Evolutionary conservation across 306 rosid genomes (phyloP).

Genomic region (Castanea crenata): DNA sequence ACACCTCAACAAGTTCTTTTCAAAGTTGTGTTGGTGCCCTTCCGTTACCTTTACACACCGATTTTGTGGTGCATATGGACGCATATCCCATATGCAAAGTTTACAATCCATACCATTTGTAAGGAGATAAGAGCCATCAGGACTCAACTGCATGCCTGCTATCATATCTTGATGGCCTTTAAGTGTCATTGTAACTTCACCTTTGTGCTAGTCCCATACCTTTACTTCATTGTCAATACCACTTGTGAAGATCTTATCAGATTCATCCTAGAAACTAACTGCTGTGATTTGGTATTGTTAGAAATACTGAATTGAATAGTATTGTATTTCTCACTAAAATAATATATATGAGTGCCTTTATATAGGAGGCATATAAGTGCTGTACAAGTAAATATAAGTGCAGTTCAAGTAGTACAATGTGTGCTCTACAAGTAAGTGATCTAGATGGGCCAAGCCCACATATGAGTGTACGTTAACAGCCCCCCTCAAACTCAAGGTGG

Average conservation of each 20-base stretch:
- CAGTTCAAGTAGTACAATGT: too few relatives aligned
- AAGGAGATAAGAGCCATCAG: conserved; percentile 96
- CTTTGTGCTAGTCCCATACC: conserved; percentile 95
- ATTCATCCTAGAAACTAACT: conserved; percentile 84
- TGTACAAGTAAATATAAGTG: too few relatives aligned
- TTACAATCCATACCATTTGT: conserved; percentile 97
- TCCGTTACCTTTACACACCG: conserved; percentile 87
- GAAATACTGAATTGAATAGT: too few relatives aligned
- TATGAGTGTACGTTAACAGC: too few relatives aligned
- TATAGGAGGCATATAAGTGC: too few relatives aligned
- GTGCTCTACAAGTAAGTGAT: too few relatives aligned
- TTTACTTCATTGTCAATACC: conserved; percentile 87
- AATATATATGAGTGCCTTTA: too few relatives aligned
- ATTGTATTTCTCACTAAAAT: too few relatives aligned
- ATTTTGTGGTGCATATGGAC: conserved; percentile 93
- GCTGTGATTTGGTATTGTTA: too few relatives aligned
- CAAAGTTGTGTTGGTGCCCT: conserved; percentile 97
- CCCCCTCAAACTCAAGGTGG: too few relatives aligned
- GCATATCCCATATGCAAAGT: conserved; percentile 97
- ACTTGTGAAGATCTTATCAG: conserved; percentile 86
- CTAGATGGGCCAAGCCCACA: too few relatives aligned
- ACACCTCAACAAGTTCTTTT: conserved; percentile 82
- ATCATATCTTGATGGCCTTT: conserved; percentile 98
- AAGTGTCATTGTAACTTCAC: conserved; percentile 84
- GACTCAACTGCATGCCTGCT: conserved; percentile 90